phyloP scores from a whole-genome alignment of 495 filamentous ascomycete genomes.

The Aspergillus kassunensis region DNA sequence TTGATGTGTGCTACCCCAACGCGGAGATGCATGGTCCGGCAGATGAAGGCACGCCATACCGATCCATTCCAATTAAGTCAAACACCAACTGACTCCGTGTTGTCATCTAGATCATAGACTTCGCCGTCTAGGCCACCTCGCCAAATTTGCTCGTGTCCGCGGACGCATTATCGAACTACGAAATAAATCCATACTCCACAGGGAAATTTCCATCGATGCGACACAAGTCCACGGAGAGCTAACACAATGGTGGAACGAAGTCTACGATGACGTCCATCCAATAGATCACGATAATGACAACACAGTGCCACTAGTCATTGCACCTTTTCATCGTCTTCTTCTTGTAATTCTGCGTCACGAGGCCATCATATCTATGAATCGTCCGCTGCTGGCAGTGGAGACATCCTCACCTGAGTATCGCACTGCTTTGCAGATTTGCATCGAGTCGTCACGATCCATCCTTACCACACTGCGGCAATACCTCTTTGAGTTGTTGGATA shows the following conservation, averaged over 20 bases:
- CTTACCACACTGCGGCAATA: constrained; percentile 30
- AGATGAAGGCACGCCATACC: constrained; percentile 7
- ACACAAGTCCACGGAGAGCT: constrained; percentile 36
- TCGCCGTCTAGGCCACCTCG: constrained; percentile 32
- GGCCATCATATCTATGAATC: constrained; percentile 44
- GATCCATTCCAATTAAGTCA: neutral
- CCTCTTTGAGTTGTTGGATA: constrained; percentile 11
- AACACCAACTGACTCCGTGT: neutral
- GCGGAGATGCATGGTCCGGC: constrained; percentile 30
- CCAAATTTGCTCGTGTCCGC: constrained; percentile 40
- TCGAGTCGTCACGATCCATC: constrained; percentile 40
- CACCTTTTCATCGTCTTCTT: constrained; percentile 34
- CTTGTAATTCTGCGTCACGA: constrained; percentile 39
- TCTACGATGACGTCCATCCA: constrained; percentile 40
- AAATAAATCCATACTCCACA: constrained; percentile 43
- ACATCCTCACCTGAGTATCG: constrained; percentile 35
- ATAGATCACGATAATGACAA: constrained; percentile 18
- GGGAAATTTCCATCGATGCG: constrained; percentile 30
- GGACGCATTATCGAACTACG: constrained; percentile 43
- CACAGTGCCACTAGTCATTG: constrained; percentile 3
- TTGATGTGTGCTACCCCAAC: constrained; percentile 49
- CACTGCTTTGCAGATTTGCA: constrained; percentile 42
- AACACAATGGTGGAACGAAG: constrained; percentile 45
- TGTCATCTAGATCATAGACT: constrained; percentile 22
- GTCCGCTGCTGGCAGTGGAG: constrained; percentile 37